Percentiles rank a stretch among this genome's conserved stretches.
These are phyloP conservation scores for Lippia alba DNA, from an alignment of 305 asterid genomes.

Conservation along the genomic window DNA sequence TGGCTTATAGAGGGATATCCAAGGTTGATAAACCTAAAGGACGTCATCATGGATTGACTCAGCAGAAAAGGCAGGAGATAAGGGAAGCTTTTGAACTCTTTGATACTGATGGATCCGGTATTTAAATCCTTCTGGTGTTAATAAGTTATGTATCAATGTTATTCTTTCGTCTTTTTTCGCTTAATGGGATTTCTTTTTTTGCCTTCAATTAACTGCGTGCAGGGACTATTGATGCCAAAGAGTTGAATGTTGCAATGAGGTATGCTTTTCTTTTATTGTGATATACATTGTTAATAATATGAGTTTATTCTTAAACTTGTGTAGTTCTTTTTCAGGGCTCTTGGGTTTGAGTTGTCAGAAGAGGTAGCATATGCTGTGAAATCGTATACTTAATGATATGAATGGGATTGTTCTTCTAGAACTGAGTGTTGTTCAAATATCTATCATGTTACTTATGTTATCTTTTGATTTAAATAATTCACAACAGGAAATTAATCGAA, in stretches of 20 bases:
- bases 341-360: slow-evolving; percentile 93
- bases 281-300: neutral
- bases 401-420: neutral
- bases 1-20: slow-evolving; percentile 55
- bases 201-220: slow-evolving; percentile 24
- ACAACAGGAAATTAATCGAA: slow-evolving; percentile 75
- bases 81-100: slow-evolving; percentile 88
- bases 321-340: slow-evolving; percentile 74
- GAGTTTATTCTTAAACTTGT: slow-evolving; percentile 29
- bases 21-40: slow-evolving; percentile 77
- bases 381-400: neutral
- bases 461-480: slow-evolving; percentile 25
- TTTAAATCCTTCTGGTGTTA: slow-evolving; percentile 8
- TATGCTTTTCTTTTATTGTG: slow-evolving; percentile 29
- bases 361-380: slow-evolving; percentile 58
- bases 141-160: slow-evolving; percentile 16
- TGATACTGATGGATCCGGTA: slow-evolving; percentile 95
- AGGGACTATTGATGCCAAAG: slow-evolving; percentile 94
- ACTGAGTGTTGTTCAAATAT: neutral
- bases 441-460: slow-evolving; percentile 3
- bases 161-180: neutral
- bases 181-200: slow-evolving; percentile 18
- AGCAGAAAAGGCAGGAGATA: slow-evolving; percentile 86
- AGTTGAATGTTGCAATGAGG: slow-evolving; percentile 99
- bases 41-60: slow-evolving; percentile 73